phyloP scores from a whole-genome alignment of 108 stramenopile genomes.

The Cyclotella distinguenda region DNA sequence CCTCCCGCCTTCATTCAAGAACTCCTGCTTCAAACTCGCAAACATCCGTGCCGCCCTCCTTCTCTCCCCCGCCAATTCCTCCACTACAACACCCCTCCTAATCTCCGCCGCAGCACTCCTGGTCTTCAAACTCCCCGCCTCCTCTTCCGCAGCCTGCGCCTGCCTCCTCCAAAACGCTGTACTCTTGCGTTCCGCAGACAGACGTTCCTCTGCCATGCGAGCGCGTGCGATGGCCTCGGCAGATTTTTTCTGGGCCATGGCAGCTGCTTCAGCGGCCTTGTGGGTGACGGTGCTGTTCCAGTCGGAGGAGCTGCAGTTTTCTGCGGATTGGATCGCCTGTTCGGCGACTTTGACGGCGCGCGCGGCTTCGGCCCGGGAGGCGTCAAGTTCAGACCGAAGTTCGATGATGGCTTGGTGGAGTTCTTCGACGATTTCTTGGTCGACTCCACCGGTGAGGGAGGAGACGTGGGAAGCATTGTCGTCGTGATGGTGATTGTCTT shows the following conservation, averaged over 20 bases:
- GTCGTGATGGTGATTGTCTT: constrained; percentile 14
- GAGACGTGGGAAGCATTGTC: constrained; percentile 70
- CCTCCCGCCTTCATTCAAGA: constrained; percentile 30
- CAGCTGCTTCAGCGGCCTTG: constrained; percentile 90
- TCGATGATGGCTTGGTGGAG: constrained; percentile 78
- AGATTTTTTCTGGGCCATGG: constrained; percentile 77
- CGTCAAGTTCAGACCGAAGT: constrained; percentile 77
- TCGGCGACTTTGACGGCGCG: constrained; percentile 90
- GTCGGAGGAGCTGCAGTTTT: constrained; percentile 72
- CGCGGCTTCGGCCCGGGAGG: constrained; percentile 81
- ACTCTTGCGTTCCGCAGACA: constrained; percentile 61
- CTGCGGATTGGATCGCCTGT: constrained; percentile 91
- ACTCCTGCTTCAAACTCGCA: constrained; percentile 42
- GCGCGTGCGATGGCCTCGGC: constrained; percentile 86
- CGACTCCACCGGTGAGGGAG: constrained; percentile 85
- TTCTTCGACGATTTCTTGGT: constrained; percentile 90
- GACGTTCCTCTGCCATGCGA: constrained; percentile 75
- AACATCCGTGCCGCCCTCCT: constrained; percentile 42
- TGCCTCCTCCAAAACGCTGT: constrained; percentile 70
- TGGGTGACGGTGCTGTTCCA: constrained; percentile 89
- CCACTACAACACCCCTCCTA: constrained; percentile 64
- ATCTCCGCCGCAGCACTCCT: constrained; percentile 83
- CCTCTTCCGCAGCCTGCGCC: constrained; percentile 73
- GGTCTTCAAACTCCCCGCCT: constrained; percentile 77
- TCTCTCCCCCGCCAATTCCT: constrained; percentile 63